phyloP scores from a whole-genome alignment of 2,329 filamentous ascomycete genomes.

The Botrytis pseudocinerea region DNA sequence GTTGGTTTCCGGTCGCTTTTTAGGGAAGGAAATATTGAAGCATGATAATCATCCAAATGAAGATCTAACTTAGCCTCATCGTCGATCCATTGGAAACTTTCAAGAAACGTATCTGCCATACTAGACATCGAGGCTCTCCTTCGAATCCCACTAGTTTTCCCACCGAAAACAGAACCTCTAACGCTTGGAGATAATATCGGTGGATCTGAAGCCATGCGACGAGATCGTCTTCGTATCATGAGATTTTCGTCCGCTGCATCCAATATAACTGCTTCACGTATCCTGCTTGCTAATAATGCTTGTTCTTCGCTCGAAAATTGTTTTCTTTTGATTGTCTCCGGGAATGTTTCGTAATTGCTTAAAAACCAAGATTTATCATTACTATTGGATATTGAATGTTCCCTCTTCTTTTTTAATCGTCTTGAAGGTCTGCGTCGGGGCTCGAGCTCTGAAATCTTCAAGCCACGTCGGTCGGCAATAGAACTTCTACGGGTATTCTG shows the following conservation, averaged over 20 bases:
- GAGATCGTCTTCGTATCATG: constrained; percentile 48
- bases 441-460: constrained; percentile 35
- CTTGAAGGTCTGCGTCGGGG: constrained; percentile 33
- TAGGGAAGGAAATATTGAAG: constrained; percentile 37
- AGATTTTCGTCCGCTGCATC: constrained; percentile 61
- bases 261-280: constrained; percentile 53
- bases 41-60: constrained; percentile 69
- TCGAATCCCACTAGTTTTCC: constrained; percentile 16
- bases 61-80: constrained; percentile 71
- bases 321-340: constrained; percentile 70
- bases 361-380: constrained; percentile 67
- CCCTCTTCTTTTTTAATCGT: constrained; percentile 35
- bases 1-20: constrained; percentile 55
- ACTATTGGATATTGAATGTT: constrained; percentile 45
- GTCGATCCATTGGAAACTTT: constrained; percentile 73
- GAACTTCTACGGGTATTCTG: constrained; percentile 34
- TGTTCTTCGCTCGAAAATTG: constrained; percentile 74
- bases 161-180: constrained; percentile 9
- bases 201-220: constrained; percentile 33
- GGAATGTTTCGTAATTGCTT: constrained; percentile 49
- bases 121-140: constrained; percentile 28
- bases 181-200: constrained; percentile 17
- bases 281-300: constrained; percentile 55
- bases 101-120: constrained; percentile 49
- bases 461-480: constrained; percentile 37